Conservation (phyloP, 768 basidiomycete species). For the Mrakia blollopis region DNA sequence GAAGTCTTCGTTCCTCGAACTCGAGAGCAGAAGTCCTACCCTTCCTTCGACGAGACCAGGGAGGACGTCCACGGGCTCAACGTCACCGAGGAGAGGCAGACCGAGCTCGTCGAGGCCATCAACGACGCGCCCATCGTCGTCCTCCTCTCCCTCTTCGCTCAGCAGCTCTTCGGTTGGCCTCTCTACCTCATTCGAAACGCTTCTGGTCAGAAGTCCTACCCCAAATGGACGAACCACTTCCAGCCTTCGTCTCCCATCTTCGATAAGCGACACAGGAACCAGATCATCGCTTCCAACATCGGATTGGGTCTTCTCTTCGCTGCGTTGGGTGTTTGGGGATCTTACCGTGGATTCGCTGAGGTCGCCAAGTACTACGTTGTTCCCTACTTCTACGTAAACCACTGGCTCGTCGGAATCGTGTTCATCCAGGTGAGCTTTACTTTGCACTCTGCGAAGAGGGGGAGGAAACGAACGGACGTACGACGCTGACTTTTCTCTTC, state of each 20-base stretch:
- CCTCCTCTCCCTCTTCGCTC: conserved; percentile 42
- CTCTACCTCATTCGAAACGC: conserved; percentile 75
- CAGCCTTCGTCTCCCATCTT: conserved; percentile 73
- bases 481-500: neutral
- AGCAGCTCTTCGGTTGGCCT: conserved; percentile 48
- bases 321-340: conserved; percentile 54
- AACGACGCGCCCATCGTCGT: conserved; percentile 76
- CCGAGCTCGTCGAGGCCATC: conserved; percentile 66
- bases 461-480: neutral
- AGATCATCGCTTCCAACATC: conserved; percentile 78
- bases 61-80: conserved; percentile 52
- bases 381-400: conserved; percentile 81
- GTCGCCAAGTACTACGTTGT: conserved; percentile 76
- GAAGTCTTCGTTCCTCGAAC: conserved; percentile 93
- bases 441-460: neutral
- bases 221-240: conserved; percentile 77
- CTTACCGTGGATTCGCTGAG: conserved; percentile 60
- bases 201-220: conserved; percentile 78
- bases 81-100: conserved; percentile 41
- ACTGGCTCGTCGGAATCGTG: conserved; percentile 78
- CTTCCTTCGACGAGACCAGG: conserved; percentile 56
- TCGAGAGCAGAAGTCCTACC: conserved; percentile 61
- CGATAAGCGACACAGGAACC: conserved; percentile 64
- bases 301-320: conserved; percentile 72
- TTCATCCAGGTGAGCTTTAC: neutral